phyloP scores from a whole-genome alignment of 1,284 basidiomycete genomes.

The Boletellus sp. region DNA sequence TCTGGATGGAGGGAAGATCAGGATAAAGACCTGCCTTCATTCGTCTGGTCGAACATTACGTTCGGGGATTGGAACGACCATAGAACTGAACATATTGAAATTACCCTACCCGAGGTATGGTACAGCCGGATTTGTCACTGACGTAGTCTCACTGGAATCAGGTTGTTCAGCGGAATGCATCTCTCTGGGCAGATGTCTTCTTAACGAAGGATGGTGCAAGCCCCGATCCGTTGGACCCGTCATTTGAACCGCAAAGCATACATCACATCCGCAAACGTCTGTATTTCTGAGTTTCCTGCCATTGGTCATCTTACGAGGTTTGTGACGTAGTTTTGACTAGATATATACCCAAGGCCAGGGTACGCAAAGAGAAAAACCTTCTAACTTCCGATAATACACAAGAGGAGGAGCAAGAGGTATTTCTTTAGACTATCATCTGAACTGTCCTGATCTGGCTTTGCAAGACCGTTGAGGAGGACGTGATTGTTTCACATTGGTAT shows the following conservation, averaged over 20 bases:
- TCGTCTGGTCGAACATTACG: slow-evolving; percentile 80
- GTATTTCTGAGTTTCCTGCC: slow-evolving; percentile 23
- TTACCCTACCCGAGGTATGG: slow-evolving; percentile 74
- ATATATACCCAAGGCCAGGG: slow-evolving; percentile 69
- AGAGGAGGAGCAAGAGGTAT: slow-evolving; percentile 44
- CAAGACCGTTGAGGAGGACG: slow-evolving; percentile 42
- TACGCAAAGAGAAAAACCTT: slow-evolving; percentile 82
- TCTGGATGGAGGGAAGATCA: slow-evolving; percentile 44
- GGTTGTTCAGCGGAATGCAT: slow-evolving; percentile 77
- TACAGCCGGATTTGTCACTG: slow-evolving; percentile 19
- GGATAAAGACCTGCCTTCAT: slow-evolving; percentile 56
- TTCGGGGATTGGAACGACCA: slow-evolving; percentile 80
- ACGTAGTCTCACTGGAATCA: slow-evolving; percentile 29
- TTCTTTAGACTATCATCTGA: slow-evolving; percentile 4
- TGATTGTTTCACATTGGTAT: slow-evolving; percentile 83
- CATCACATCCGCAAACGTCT: slow-evolving; percentile 78
- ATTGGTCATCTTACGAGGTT: slow-evolving; percentile 7
- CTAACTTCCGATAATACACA: slow-evolving; percentile 45
- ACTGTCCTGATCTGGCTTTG: slow-evolving; percentile 11
- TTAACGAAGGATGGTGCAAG: slow-evolving; percentile 65
- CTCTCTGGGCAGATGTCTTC: slow-evolving; percentile 84
- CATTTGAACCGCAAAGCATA: slow-evolving; percentile 57
- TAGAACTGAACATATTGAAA: slow-evolving; percentile 58
- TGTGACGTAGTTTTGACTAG: slow-evolving; percentile 70
- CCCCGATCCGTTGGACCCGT: slow-evolving; percentile 56